Base-by-base conservation (phyloP, 306 rosid species). In the Quercus agrifolia region DNA sequence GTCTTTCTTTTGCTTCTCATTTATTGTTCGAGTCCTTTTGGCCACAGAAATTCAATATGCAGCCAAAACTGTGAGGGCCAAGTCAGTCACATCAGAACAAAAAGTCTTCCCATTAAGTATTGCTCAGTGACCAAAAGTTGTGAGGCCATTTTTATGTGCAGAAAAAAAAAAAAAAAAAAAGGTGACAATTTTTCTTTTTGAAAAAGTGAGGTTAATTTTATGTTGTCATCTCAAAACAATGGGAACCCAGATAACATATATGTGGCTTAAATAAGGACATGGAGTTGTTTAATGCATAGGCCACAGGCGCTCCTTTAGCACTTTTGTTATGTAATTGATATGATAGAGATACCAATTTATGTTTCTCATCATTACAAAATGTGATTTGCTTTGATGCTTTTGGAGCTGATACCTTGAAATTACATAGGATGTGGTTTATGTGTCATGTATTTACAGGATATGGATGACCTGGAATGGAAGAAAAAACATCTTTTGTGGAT, bases 401-500 rank as follows among this genome's bases (percentile, higher is more conserved):
- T 49, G 54, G 54, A 12, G 54, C 15, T 12, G 5, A 49, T 49
- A 49, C 17, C 54, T 49, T 2, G 54, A 49, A 49, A 13, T 49
- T 49, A 12, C 13, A 17, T 49, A 49, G 14, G 17, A 3, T 11
- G 12, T 49, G 17, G 54, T 49, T 49, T 49, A 49, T 49, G 54
- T 49, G 54, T 49, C 15, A 41, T 2, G 14, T 0, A 12, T 49
- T 57, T 7, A 57, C 28, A 19, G 0, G 56, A 54, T 8, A 8
- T 25, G 21, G 25, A 23, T 28, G 10, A 71, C 35, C 20, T 30
- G n/a, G 56, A 30, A 49, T 41, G 54, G 27, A 72, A 61, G 3
- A 20, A 49, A 9, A 51, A 15, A 14, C 6, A 49, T 17, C 27
- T 19, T 9, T 44, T 76, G 64, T 79, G 86, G 80, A 78, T 56